Evolutionary conservation across 305 asterid genomes (phyloP).

Genomic region (Stenogyne calaminthoides): DNA sequence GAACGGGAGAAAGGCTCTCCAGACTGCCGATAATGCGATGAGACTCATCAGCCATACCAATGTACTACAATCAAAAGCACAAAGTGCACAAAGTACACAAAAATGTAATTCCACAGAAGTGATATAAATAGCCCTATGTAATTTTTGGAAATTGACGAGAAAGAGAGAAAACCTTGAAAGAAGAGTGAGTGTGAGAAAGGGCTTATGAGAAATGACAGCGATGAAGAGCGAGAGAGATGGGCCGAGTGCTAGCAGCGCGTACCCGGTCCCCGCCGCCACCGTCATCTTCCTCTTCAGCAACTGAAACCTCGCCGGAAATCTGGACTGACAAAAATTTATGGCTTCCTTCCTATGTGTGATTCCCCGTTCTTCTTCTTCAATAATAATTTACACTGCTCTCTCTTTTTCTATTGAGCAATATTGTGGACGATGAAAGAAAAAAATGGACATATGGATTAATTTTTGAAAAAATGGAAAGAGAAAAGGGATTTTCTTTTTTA

Average conservation of each 20-base stretch:
- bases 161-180: slow-evolving; percentile 63
- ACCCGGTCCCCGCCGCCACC: slow-evolving; percentile 86
- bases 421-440: too few relatives aligned
- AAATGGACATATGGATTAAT: too few relatives aligned
- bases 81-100: slow-evolving; percentile 15
- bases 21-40: slow-evolving; percentile 73
- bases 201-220: slow-evolving; percentile 74
- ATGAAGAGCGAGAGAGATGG: slow-evolving; percentile 84
- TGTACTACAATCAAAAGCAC: slow-evolving; percentile 52
- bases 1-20: slow-evolving; percentile 91
- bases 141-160: neutral
- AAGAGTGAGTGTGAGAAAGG: slow-evolving; percentile 82
- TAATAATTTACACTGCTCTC: neutral
- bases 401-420: too few relatives aligned
- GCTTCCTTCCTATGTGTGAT: slow-evolving; percentile 6
- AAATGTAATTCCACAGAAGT: slow-evolving; percentile 9
- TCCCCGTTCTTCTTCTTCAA: neutral
- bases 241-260: slow-evolving; percentile 75
- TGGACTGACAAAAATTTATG: neutral
- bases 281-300: slow-evolving; percentile 56
- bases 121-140: neutral
- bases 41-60: slow-evolving; percentile 89
- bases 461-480: too few relatives aligned
- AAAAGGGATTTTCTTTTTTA: too few relatives aligned
- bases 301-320: slow-evolving; percentile 4